Conservation (phyloP, 345 rosid genomes). For the Brassica incana region DNA sequence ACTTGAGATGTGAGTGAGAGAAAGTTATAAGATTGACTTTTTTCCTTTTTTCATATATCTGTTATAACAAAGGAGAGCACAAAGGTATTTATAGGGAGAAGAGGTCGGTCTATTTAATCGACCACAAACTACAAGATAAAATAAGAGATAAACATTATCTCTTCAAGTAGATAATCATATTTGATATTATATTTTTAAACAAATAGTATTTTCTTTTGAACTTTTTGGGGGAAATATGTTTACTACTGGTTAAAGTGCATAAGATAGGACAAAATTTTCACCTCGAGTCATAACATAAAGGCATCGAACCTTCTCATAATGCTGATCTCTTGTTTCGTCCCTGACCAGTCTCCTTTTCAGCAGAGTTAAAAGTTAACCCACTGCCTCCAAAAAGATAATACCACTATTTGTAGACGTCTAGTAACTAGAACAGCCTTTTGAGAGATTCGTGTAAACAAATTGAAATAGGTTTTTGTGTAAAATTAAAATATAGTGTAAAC, state of each 20-base stretch:
- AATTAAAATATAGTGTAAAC: background rate
- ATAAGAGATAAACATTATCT: no score
- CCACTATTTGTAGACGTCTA: slow-evolving; percentile 10
- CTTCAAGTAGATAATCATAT: no score
- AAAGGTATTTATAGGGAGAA: no score
- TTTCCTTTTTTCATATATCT: no score
- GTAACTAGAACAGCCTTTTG: slow-evolving; percentile 7
- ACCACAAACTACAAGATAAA: no score
- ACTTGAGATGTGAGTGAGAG: no score
- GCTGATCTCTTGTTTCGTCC: slow-evolving; percentile 14
- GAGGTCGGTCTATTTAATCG: no score
- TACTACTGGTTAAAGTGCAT: background rate
- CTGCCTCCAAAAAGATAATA: slow-evolving; percentile 5
- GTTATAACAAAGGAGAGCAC: no score
- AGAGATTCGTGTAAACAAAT: background rate
- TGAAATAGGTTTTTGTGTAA: slow-evolving; percentile 12
- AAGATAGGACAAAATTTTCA: slow-evolving; percentile 13
- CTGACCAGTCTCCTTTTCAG: background rate
- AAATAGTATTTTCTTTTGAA: background rate
- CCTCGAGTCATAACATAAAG: slow-evolving; percentile 15
- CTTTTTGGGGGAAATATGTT: background rate
- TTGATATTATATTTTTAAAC: no score
- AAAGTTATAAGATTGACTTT: no score
- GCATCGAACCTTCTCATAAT: slow-evolving; percentile 35
- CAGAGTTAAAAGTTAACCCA: slow-evolving; percentile 13